Base-by-base conservation (phyloP, 1,284 basidiomycete genomes). In the Omphalotus olearius region DNA sequence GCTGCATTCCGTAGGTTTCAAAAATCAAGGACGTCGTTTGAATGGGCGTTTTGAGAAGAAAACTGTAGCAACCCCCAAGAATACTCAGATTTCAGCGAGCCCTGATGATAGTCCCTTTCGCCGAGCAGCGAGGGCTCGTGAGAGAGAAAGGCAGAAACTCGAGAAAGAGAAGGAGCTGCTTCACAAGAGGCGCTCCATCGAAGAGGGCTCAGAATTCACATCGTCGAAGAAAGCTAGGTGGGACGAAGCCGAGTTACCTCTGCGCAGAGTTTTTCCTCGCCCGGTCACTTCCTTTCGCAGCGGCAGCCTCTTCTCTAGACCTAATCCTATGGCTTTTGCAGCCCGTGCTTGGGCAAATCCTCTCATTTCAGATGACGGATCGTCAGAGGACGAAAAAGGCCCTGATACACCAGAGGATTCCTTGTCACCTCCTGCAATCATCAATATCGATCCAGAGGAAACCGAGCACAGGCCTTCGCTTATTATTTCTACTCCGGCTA, bases 41-140 rank as follows among this genome's bases (percentile, higher is more conserved):
- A 76, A 78, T 54, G 76, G 76, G 40, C 66, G 75, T 16, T 78
- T 78, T 49, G 76, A 75, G 37, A 77, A 74, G 66, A 79, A 78
- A 59, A 63, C 13, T 6, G 28, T 18, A 50, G 38, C 35, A n/a
- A n/a, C n/a, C n/a, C 43, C 45, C 13, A 16, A 45, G 16, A 50
- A 55, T 25, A 33, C 35, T 6, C 45, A 45, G 18, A 35, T 42
- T 47, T 20, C 43, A 11, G 37, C 26, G 10, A 51, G 47, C 18
- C 28, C 51, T 14, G 20, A 42, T 11, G 20, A 47, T 30, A 38
- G 46, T 16, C 50, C 40, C n/a, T 36, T 28, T 9, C n/a, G 41
- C 14, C 47, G 57, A 28, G 54, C 50, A 2, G 49, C 56, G 25
- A 48, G 57, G 26, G 57, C 57, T 4, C 26, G 46, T 13, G 57